These are phyloP conservation scores for Xylariaceae sp. DNA, from an alignment of 2,329 filamentous ascomycete species.

Conservation along the genomic window DNA sequence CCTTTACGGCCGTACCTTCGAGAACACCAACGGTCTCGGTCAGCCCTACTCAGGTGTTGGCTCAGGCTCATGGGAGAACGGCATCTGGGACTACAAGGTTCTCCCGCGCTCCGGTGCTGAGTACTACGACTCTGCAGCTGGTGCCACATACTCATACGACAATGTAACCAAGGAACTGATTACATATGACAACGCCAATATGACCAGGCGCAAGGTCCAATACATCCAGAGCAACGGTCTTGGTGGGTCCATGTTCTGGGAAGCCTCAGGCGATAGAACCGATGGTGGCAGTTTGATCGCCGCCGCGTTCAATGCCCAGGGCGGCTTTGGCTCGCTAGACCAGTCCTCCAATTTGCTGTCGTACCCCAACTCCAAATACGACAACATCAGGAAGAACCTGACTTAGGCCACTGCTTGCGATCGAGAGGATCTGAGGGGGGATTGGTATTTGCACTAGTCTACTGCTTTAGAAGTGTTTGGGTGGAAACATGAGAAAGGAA, in stretches of 20 bases:
- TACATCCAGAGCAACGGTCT: conserved; percentile 62
- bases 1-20: conserved; percentile 71
- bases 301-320: conserved; percentile 27
- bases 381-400: conserved; percentile 31
- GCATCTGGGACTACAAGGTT: conserved; percentile 77
- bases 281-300: conserved; percentile 57
- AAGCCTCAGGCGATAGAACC: conserved; percentile 64
- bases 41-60: conserved; percentile 60
- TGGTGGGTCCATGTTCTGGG: conserved; percentile 84
- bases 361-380: conserved; percentile 30
- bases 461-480: conserved; percentile 11
- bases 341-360: conserved; percentile 27
- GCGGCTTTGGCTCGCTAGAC: conserved; percentile 26
- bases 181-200: conserved; percentile 63
- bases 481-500: neutral
- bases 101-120: conserved; percentile 60
- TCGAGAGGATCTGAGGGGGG: neutral
- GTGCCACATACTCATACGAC: conserved; percentile 71
- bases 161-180: conserved; percentile 56
- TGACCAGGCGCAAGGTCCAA: conserved; percentile 57
- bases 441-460: conserved; percentile 19
- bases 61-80: conserved; percentile 65
- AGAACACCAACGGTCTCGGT: conserved; percentile 60
- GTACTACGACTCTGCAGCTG: conserved; percentile 51
- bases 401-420: conserved; percentile 3